Percentiles rank a stretch among this genome's conserved stretches.
Evolutionary conservation across 768 basidiomycete species (phyloP).

Genomic region (Amylocystis lapponica): DNA sequence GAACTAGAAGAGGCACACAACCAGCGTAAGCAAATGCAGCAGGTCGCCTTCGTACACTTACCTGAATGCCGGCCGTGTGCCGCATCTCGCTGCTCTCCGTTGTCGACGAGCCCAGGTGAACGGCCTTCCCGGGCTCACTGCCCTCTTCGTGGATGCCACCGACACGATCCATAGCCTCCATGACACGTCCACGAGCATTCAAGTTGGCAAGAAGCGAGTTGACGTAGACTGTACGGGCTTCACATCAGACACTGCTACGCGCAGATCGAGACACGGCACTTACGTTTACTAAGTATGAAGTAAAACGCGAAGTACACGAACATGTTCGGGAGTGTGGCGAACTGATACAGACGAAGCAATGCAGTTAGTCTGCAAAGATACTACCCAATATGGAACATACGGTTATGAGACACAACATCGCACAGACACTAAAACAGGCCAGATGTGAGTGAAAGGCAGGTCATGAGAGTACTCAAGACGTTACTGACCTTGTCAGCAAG

Average conservation of each 20-base stretch:
- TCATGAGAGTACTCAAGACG: background rate
- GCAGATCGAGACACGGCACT: slow-evolving; percentile 1
- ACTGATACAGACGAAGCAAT: slow-evolving; percentile 1
- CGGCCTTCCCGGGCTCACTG: no score
- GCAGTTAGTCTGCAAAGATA: background rate
- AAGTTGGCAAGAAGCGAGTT: slow-evolving; percentile 17
- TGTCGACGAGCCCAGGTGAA: no score
- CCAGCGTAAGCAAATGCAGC: no score
- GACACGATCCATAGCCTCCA: slow-evolving; percentile 4
- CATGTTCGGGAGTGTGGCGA: slow-evolving; percentile 4
- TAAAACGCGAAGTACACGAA: slow-evolving; percentile 15
- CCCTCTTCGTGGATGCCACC: no score
- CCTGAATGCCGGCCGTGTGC: no score
- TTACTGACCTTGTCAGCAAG: slow-evolving; percentile 12
- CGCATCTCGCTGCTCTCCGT: no score
- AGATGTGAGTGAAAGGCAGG: background rate
- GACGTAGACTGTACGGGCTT: slow-evolving; percentile 12
- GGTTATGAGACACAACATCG: slow-evolving; percentile 10
- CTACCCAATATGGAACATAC: background rate
- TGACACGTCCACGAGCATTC: slow-evolving; percentile 13
- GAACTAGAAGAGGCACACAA: no score
- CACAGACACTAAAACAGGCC: slow-evolving; percentile 4
- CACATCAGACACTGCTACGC: no score
- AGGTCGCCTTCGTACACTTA: no score
- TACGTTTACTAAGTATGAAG: slow-evolving; percentile 16